Evolutionary conservation across 2,329 filamentous ascomycete genomes (phyloP).

Genomic region (Dactylellina sp.): DNA sequence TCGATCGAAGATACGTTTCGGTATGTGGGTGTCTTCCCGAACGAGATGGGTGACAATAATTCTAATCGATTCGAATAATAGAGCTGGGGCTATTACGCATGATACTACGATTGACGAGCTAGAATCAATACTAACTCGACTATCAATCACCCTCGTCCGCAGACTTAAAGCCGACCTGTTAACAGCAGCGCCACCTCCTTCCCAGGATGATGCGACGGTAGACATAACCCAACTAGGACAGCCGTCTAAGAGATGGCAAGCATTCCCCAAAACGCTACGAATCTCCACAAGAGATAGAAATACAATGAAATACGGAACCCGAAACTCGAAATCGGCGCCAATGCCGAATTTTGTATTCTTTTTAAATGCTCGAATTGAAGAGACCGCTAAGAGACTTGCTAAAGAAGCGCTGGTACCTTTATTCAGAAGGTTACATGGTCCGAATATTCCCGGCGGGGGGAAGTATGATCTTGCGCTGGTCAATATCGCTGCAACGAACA

Average conservation of each 20-base stretch:
- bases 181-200: constrained; percentile 56
- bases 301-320: constrained; percentile 69
- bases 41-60: constrained; percentile 73
- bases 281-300: constrained; percentile 78
- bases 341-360: constrained; percentile 80
- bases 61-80: constrained; percentile 70
- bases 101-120: constrained; percentile 68
- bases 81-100: constrained; percentile 70
- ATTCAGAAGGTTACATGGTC: constrained; percentile 78
- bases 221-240: constrained; percentile 51
- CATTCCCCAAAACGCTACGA: constrained; percentile 82
- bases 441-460: constrained; percentile 66
- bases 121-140: constrained; percentile 46
- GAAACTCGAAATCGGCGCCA: constrained; percentile 79
- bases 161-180: constrained; percentile 60
- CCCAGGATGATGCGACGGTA: constrained; percentile 28
- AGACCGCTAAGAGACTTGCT: constrained; percentile 76
- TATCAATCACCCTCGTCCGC: constrained; percentile 61
- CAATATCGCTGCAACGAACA: constrained; percentile 89
- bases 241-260: constrained; percentile 72
- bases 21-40: constrained; percentile 71
- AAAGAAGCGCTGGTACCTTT: constrained; percentile 76
- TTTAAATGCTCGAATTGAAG: constrained; percentile 70
- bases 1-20: constrained; percentile 94
- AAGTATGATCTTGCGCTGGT: constrained; percentile 85